Base-by-base conservation (phyloP, 202 grass and related monocot genomes). In the Alloteropsis angusta region DNA sequence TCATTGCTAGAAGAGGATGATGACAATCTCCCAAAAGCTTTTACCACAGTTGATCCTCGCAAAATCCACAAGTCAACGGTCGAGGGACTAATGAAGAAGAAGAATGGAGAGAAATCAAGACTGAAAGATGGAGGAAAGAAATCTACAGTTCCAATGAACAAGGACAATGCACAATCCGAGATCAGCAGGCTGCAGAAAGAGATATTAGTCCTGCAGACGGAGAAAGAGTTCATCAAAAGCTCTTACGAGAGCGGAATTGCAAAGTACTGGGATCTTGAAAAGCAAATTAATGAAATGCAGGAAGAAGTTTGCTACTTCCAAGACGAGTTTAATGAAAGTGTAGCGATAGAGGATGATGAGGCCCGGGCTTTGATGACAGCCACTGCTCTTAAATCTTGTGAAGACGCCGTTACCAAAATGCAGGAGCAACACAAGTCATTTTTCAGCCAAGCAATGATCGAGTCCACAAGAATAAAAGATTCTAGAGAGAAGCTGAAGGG, bases 201-300 rank as follows among this genome's bases (percentile, higher is more conserved):
- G 25, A 97, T 97, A 79, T 48, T 97, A 30, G 69, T 90, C 46
- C 78, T 97, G 37, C 94, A 97, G 45, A 97, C 91, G 1, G 85
- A 97, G 82, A 97, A 93, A 80, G 94, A 92, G 74, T 97, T 97
- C 60, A 87, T 92, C 46, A 97, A 93, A 65, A 97, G 89, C 78
- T 92, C 87, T 21, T 97, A 97, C 9, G 94, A 97, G 66, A 90
- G 89, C 68, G 91, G 94, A 44, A 93, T 97, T 15, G 85, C 88
- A 3, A 97, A 90, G 41, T 97, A 90, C 52, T 93, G 94, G 94
- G 87, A 90, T 32, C 59, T 97, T 64, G 94, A 97, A 72, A 97
- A 92, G 84, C 62, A 92, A 72, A 97, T 97, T 25, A 91, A 72
- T 23, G 94, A 93, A 49, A 67, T 85, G 87, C 87, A 93, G 64